A percentile compares a stretch with the other conserved stretches of the same genome.
phyloP scores from a whole-genome alignment of 2,329 filamentous ascomycete genomes.

The Trichoderma hamatum region DNA sequence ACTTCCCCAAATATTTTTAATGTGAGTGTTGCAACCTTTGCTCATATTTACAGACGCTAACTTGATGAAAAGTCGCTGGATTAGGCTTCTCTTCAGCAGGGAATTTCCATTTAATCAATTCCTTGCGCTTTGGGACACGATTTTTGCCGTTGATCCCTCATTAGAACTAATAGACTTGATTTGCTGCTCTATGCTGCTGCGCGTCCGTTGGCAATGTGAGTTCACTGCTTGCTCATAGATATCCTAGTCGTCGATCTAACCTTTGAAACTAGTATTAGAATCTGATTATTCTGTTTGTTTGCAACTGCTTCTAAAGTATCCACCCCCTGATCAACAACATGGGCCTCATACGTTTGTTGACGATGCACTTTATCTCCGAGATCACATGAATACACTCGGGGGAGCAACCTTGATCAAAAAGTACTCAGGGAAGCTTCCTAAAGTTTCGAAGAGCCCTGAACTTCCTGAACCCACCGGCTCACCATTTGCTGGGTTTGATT shows the following conservation, averaged over 20 bases:
- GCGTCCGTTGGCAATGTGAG: slow-evolving; percentile 87
- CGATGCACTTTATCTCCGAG: slow-evolving; percentile 76
- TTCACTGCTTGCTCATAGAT: slow-evolving; percentile 19
- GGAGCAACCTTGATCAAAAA: slow-evolving; percentile 69
- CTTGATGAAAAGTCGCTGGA: slow-evolving; percentile 70
- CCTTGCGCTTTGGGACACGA: slow-evolving; percentile 83
- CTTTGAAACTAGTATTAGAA: slow-evolving; percentile 66
- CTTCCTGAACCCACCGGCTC: slow-evolving; percentile 39
- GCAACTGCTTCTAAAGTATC: slow-evolving; percentile 82
- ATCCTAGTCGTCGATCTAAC: neutral
- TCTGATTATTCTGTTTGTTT: slow-evolving; percentile 87
- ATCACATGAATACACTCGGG: slow-evolving; percentile 64
- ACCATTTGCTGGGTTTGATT: slow-evolving; percentile 39
- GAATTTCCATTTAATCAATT: slow-evolving; percentile 90
- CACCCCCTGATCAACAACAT: slow-evolving; percentile 62
- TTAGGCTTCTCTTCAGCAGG: slow-evolving; percentile 86
- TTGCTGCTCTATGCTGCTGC: slow-evolving; percentile 91
- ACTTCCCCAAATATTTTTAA: slow-evolving; percentile 93
- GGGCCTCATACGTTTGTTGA: slow-evolving; percentile 79
- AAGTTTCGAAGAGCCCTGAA: neutral
- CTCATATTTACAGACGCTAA: neutral
- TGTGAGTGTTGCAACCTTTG: slow-evolving; percentile 57
- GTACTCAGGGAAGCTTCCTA: slow-evolving; percentile 64
- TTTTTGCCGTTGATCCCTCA: slow-evolving; percentile 83
- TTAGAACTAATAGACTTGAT: slow-evolving; percentile 83